Conservation (phyloP, 75 land plant genomes). For the Isoetes taiwanensis region DNA sequence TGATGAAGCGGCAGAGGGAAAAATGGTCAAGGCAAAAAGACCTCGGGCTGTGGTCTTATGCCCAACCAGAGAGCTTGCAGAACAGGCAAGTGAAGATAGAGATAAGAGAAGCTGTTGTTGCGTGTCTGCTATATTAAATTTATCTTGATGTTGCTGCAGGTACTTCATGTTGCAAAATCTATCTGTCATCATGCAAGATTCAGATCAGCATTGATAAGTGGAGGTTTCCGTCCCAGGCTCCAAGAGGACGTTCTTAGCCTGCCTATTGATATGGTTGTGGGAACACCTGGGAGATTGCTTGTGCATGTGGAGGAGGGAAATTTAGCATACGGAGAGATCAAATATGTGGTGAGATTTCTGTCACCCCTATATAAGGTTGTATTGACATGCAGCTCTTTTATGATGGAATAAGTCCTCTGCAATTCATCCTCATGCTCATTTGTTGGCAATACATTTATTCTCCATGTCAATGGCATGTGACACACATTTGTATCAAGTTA, state of each 20-base stretch:
- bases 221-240: slow-evolving; percentile 75
- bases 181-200: slow-evolving; percentile 91
- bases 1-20: slow-evolving; percentile 64
- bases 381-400: background rate
- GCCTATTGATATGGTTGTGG: slow-evolving; percentile 89
- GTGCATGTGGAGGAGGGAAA: slow-evolving; percentile 90
- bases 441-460: background rate
- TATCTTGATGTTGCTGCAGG: slow-evolving; percentile 17
- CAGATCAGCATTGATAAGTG: slow-evolving; percentile 84
- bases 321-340: slow-evolving; percentile 96
- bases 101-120: too few species aligned
- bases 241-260: slow-evolving; percentile 75
- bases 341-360: slow-evolving; percentile 68
- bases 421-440: background rate
- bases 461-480: background rate
- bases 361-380: background rate
- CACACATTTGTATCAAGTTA: background rate
- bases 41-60: slow-evolving; percentile 90
- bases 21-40: slow-evolving; percentile 47
- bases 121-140: too few species aligned
- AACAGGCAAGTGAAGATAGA: slow-evolving; percentile 62
- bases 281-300: slow-evolving; percentile 95
- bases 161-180: slow-evolving; percentile 87
- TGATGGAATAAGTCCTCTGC: background rate
- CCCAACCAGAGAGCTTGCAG: slow-evolving; percentile 78